Percentiles rank a stretch among this genome's conserved stretches.
Evolutionary conservation across 129 eudicot species (phyloP).

Genomic region (Gnaphalium uliginosum): DNA sequence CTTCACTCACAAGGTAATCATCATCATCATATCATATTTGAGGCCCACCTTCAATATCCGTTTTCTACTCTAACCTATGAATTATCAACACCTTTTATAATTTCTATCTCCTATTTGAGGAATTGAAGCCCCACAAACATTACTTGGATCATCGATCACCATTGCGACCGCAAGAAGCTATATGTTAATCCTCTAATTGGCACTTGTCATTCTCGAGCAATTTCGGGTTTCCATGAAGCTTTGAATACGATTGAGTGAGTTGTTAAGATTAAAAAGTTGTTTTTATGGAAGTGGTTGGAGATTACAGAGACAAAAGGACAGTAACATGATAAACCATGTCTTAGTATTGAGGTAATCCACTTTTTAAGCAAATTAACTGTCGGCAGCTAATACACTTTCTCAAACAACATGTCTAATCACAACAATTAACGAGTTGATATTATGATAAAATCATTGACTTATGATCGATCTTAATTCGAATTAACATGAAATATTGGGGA

Average conservation of each 20-base stretch:
- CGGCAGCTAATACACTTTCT: constrained; percentile 35
- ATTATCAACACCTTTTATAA: constrained; percentile 27
- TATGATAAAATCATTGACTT: background rate
- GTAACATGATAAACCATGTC: constrained; percentile 42
- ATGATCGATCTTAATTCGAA: background rate
- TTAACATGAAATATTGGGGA: too few relatives aligned
- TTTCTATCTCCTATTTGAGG: constrained; percentile 1
- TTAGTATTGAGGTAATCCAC: constrained; percentile 33
- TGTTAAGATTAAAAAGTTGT: background rate
- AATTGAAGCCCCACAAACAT: constrained; percentile 41
- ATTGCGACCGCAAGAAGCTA: constrained; percentile 51
- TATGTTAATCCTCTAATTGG: background rate
- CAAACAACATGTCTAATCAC: background rate
- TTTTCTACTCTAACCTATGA: constrained; percentile 62
- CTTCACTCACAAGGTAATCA: constrained; percentile 95
- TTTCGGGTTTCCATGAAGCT: constrained; percentile 12
- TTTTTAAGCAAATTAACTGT: constrained; percentile 45
- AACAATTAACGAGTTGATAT: background rate
- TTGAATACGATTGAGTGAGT: constrained; percentile 1
- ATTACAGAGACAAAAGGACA: constrained; percentile 32
- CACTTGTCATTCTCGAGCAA: constrained; percentile 22
- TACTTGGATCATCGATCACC: constrained; percentile 51
- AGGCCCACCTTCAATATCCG: constrained; percentile 64
- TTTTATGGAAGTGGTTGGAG: constrained; percentile 36
- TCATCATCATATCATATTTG: background rate